Base-by-base conservation (phyloP, 768 basidiomycete genomes). In the Podaxis sp. region DNA sequence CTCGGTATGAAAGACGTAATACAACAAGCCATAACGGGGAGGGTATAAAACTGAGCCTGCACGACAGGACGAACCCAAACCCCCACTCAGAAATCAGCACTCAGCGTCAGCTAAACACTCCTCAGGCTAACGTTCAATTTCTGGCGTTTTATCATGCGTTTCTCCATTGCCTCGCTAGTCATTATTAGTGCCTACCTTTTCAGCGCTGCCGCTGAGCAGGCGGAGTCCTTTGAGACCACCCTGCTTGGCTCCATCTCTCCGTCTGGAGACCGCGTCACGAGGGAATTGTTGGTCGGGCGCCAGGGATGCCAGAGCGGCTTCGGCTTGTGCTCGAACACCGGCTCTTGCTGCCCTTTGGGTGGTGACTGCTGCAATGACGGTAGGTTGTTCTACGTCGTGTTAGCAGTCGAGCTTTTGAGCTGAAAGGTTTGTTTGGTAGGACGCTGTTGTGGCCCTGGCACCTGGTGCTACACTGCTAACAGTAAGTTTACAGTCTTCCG, bases 281-380 rank as follows among this genome's bases (percentile, higher is more conserved):
- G 40, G n/a, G 56, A 41, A 19, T 9, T 57, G 43, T 15, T 59
- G 36, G 36, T 15, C n/a, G 38, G 37, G 51, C 63, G 63, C n/a
- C 37, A 51, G 51, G 27, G n/a, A n/a, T 61, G 59, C 33, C 22
- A 33, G 17, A 9, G 7, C 27, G 64, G 64, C 5, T 65, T 51
- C n/a, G 64, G 64, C 47, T 11, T 4, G 6, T 65, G 64, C 46
- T 41, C 29, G n/a, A 62, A 61, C 27, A 49, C 41, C 13, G 54
- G 43, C 5, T 22, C 37, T 17, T 66, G 65, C 29, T 66, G 65
- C 54, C 65, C 65, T 22, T 1, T 59, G 11, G 62, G 62, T 19
- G 62, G 65, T 17, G 41, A 59, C 36, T 63, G 62, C 12, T 65
- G 65, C 27, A 47, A 36, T 12, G 22, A 53, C 29, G 58, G 63